Evolutionary conservation across 1,139 yeast genomes (phyloP).

Genomic region (Blastobotrys petasosporus): DNA sequence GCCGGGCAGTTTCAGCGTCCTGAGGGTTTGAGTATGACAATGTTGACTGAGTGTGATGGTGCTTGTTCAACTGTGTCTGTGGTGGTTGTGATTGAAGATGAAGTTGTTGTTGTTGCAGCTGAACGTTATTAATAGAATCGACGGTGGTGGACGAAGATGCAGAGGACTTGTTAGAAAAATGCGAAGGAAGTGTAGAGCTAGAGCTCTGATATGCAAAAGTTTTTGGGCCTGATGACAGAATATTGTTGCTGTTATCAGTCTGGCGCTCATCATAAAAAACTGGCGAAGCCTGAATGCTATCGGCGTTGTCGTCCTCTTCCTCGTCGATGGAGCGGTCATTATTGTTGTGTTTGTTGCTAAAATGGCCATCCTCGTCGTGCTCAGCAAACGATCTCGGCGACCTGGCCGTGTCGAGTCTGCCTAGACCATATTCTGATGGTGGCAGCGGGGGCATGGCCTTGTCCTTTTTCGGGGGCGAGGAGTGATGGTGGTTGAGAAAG

Average conservation of each 20-base stretch:
- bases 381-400: no score
- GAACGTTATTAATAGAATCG: slow-evolving; percentile 1
- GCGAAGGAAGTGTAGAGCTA: slow-evolving; percentile 9
- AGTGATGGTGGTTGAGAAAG: slow-evolving; percentile 4
- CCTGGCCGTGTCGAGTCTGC: no score
- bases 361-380: no score
- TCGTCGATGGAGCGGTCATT: slow-evolving; percentile 1
- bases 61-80: slow-evolving; percentile 3
- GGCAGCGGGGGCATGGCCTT: not conserved
- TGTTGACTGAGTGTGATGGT: slow-evolving; percentile 4
- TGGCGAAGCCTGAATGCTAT: slow-evolving; percentile 11
- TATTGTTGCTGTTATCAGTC: not conserved
- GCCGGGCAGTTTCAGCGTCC: slow-evolving; percentile 11
- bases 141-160: slow-evolving; percentile 13
- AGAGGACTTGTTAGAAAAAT: slow-evolving; percentile 11
- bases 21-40: slow-evolving; percentile 5
- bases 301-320: slow-evolving; percentile 5
- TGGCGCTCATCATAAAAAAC: slow-evolving; percentile 8
- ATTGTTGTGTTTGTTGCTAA: not conserved
- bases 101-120: slow-evolving; percentile 2
- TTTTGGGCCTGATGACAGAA: not conserved
- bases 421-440: not conserved
- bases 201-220: slow-evolving; percentile 7
- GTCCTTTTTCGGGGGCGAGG: slow-evolving; percentile 6
- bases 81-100: not conserved